phyloP scores from a whole-genome alignment of 2,329 filamentous ascomycete species.

The Plectosphaerella cucumerina region DNA sequence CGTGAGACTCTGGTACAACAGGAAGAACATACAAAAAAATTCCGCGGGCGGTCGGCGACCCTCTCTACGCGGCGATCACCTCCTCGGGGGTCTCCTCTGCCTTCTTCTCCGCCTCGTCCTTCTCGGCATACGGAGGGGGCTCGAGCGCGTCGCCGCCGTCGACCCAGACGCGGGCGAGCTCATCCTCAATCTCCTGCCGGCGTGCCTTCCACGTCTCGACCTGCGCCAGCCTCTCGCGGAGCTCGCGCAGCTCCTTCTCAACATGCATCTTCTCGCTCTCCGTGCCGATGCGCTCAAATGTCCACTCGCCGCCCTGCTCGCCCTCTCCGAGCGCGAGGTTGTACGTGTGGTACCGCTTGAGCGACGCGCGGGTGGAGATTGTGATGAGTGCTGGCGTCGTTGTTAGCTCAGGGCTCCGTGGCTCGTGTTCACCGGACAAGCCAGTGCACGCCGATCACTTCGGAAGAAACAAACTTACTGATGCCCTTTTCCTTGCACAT shows the following conservation, averaged over 20 bases:
- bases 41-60: background rate
- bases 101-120: constrained; percentile 4
- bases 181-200: constrained; percentile 74
- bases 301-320: constrained; percentile 79
- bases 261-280: constrained; percentile 90
- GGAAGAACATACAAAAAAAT: no score
- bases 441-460: no score
- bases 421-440: background rate
- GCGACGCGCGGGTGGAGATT: constrained; percentile 86
- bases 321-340: constrained; percentile 83
- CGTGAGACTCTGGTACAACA: constrained; percentile 4
- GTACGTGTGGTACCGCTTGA: constrained; percentile 94
- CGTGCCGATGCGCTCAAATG: constrained; percentile 90
- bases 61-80: background rate
- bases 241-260: constrained; percentile 82
- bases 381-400: constrained; percentile 74
- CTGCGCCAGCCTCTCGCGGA: constrained; percentile 73
- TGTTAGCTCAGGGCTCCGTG: constrained; percentile 12
- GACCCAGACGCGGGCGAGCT: constrained; percentile 65
- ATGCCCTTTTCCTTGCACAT: constrained; percentile 89
- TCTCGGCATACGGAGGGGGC: constrained; percentile 40
- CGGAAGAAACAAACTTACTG: constrained; percentile 53
- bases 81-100: constrained; percentile 8
- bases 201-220: constrained; percentile 82
- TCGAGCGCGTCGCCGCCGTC: constrained; percentile 44